Conservation (phyloP, 2,329 filamentous ascomycete species). For the Trichoderma sp. region DNA sequence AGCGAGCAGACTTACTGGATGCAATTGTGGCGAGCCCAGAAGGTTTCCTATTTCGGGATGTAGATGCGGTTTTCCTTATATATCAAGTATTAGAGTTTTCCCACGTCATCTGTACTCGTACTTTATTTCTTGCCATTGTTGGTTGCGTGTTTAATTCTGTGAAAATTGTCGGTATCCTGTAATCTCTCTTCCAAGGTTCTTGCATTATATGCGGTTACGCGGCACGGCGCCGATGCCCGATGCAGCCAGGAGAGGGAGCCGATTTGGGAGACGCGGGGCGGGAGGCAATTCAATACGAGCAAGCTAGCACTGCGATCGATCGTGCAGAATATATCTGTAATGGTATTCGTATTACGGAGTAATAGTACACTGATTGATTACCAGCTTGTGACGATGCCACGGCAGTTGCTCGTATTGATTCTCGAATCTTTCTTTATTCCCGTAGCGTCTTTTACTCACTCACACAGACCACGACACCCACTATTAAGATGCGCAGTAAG, state of each 20-base stretch:
- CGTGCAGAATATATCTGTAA: not conserved
- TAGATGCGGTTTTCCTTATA: not conserved
- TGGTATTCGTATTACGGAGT: not conserved
- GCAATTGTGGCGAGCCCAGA: not conserved
- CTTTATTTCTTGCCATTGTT: not conserved
- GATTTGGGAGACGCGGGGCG: not conserved
- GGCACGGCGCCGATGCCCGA: not conserved
- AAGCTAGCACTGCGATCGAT: not conserved
- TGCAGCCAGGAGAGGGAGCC: not conserved
- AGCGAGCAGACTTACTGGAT: not conserved
- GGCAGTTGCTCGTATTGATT: not conserved
- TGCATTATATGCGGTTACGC: not conserved
- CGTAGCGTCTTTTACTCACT: not conserved
- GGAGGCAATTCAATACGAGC: not conserved
- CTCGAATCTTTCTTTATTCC: not conserved
- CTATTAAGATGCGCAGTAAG: not conserved
- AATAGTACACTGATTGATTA: not conserved
- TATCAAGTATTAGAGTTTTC: not conserved
- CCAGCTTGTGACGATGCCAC: not conserved
- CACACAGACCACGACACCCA: not conserved
- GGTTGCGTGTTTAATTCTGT: not conserved
- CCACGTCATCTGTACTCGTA: not conserved
- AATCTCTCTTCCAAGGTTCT: not conserved
- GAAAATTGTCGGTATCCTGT: not conserved
- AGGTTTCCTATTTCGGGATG: not conserved